Percentiles rank a stretch among this genome's conserved stretches.
These are phyloP conservation scores for Ottelia alismoides DNA, from an alignment of 106 monocot species.

Conservation along the genomic window DNA sequence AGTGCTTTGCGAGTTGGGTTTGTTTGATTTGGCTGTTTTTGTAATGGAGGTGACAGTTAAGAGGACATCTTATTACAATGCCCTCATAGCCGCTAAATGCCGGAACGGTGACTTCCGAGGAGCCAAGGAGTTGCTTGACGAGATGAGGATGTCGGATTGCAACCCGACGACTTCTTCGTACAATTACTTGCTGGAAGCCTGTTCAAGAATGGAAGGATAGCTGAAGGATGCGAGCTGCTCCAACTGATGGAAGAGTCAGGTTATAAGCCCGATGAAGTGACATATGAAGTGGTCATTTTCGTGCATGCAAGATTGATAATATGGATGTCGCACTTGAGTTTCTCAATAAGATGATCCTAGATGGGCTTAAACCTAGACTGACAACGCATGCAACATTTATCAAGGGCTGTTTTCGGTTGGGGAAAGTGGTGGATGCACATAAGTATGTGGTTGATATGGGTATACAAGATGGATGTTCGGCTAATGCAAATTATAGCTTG, in stretches of 20 bases:
- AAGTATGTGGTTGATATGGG: constrained; percentile 62
- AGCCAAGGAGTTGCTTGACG: constrained; percentile 38
- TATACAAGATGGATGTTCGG: constrained; percentile 32
- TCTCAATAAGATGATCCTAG: constrained; percentile 42
- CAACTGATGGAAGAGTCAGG: constrained; percentile 47
- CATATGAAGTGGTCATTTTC: constrained; percentile 49
- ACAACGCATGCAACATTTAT: constrained; percentile 58
- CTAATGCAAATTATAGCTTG: constrained; percentile 63
- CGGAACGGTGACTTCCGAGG: constrained; percentile 25
- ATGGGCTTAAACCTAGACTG: constrained; percentile 50
- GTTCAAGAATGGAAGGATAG: constrained; percentile 41
- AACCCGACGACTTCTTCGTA: constrained; percentile 45
- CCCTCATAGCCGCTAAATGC: constrained; percentile 58
- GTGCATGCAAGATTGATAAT: constrained; percentile 48
- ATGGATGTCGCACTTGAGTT: constrained; percentile 47
- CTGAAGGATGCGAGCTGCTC: constrained; percentile 51
- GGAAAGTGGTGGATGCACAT: constrained; percentile 35
- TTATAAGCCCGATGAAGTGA: constrained; percentile 31
- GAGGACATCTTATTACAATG: constrained; percentile 39
- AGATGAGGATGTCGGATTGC: constrained; percentile 43
- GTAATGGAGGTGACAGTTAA: constrained; percentile 43
- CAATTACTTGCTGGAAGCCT: constrained; percentile 71
- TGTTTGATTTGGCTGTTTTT: constrained; percentile 37
- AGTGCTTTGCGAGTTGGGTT: constrained; percentile 25
- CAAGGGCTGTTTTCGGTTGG: constrained; percentile 43